Evolutionary conservation across 2,329 filamentous ascomycete species (phyloP).

Genomic region (Seiridium unicorne): DNA sequence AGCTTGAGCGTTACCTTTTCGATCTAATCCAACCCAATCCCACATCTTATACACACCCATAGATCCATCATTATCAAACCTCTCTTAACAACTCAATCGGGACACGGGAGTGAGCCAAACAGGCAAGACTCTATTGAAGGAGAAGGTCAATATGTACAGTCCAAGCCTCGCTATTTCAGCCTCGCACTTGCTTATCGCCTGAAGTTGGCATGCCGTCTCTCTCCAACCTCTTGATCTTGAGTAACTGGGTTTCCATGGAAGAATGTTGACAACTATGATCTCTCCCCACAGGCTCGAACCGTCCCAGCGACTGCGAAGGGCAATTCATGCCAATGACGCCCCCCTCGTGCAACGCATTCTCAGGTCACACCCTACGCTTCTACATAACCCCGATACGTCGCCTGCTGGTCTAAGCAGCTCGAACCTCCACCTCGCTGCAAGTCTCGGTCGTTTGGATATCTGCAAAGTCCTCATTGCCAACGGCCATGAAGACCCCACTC

Average conservation of each 20-base stretch:
- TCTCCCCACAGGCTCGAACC: slow-evolving; percentile 65
- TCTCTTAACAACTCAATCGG: no score
- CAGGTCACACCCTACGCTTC: slow-evolving; percentile 64
- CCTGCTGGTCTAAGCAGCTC: slow-evolving; percentile 73
- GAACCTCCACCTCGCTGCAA: slow-evolving; percentile 77
- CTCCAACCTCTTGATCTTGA: neutral
- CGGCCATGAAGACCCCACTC: slow-evolving; percentile 71
- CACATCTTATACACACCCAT: no score
- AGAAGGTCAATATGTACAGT: no score
- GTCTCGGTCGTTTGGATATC: slow-evolving; percentile 68
- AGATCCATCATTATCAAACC: no score
- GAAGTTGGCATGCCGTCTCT: no score
- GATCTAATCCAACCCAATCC: no score
- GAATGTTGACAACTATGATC: neutral
- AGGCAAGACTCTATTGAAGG: no score
- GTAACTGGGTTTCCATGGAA: neutral
- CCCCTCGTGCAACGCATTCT: slow-evolving; percentile 76
- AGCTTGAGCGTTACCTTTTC: no score
- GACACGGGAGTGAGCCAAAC: no score
- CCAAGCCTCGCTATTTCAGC: no score
- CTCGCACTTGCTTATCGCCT: no score
- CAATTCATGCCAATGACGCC: slow-evolving; percentile 72
- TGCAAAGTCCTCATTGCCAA: slow-evolving; percentile 68
- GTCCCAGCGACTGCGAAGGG: slow-evolving; percentile 73
- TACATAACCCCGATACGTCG: slow-evolving; percentile 78